Evolutionary conservation across 1,284 basidiomycete species (phyloP).

Genomic region (Pseudozyma hubeiensis): DNA sequence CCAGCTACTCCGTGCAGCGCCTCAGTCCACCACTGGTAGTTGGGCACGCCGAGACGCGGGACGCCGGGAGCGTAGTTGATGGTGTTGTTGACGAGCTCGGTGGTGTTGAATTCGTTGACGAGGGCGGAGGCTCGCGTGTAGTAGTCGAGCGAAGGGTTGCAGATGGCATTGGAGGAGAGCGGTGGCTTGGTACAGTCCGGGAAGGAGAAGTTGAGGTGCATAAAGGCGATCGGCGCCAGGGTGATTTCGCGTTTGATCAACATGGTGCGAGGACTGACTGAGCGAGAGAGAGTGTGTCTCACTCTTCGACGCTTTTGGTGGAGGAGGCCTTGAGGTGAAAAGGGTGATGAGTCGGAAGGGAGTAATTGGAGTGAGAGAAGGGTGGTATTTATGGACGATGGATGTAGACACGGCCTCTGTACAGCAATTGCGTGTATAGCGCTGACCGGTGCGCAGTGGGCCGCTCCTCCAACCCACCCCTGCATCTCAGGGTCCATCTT

Average conservation of each 20-base stretch:
- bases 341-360: too few species aligned
- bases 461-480: too few species aligned
- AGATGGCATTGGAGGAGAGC: constrained; percentile 20
- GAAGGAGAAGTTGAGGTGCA: constrained; percentile 31
- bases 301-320: too few species aligned
- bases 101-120: constrained; percentile 18
- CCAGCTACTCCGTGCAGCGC: constrained; percentile 25
- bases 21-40: constrained; percentile 40
- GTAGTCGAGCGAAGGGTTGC: constrained; percentile 21
- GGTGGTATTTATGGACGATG: too few species aligned
- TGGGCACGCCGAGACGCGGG: constrained; percentile 18
- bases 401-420: too few species aligned
- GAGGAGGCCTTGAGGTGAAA: too few species aligned
- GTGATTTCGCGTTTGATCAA: constrained; percentile 22
- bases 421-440: too few species aligned
- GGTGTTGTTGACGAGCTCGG: constrained; percentile 35
- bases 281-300: neutral
- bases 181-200: constrained; percentile 14
- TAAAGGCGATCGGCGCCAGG: constrained; percentile 19
- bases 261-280: constrained; percentile 6
- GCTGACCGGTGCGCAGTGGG: too few species aligned
- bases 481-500: too few species aligned
- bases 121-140: constrained; percentile 24
- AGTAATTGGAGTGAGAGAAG: too few species aligned
- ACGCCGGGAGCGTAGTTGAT: constrained; percentile 31